A percentile compares a stretch with the other conserved stretches of the same genome.
Conservation (phyloP, 495 filamentous ascomycete species). For the Hypoxylon fuscum region DNA sequence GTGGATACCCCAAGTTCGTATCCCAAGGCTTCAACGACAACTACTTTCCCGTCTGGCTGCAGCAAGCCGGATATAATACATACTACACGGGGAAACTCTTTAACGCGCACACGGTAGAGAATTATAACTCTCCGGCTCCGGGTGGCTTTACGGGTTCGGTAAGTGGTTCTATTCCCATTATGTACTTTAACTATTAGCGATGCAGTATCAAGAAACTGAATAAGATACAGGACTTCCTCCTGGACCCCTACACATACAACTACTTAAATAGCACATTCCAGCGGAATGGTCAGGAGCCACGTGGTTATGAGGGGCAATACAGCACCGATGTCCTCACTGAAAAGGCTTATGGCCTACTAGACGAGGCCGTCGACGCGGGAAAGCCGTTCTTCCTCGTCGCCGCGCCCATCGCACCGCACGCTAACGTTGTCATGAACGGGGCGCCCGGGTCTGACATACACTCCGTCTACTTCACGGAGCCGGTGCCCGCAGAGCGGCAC, state of each 20-base stretch:
- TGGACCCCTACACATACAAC: slow-evolving; percentile 72
- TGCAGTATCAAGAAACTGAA: too few relatives aligned
- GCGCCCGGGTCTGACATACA: neutral
- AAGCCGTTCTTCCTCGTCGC: slow-evolving; percentile 70
- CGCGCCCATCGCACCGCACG: slow-evolving; percentile 70
- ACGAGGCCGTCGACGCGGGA: slow-evolving; percentile 60
- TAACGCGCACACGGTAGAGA: slow-evolving; percentile 64
- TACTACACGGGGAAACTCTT: slow-evolving; percentile 76
- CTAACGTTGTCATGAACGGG: slow-evolving; percentile 56
- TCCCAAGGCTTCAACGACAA: slow-evolving; percentile 68
- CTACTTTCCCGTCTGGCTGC: slow-evolving; percentile 72
- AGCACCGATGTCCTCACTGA: slow-evolving; percentile 67
- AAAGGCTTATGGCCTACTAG: slow-evolving; percentile 68
- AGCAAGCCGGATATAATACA: slow-evolving; percentile 70
- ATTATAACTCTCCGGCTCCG: slow-evolving; percentile 63
- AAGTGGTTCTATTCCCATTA: slow-evolving; percentile 48
- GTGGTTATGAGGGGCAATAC: slow-evolving; percentile 65
- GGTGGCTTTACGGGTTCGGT: slow-evolving; percentile 62
- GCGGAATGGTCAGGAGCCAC: slow-evolving; percentile 63
- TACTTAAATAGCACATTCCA: slow-evolving; percentile 72
- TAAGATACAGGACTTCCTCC: slow-evolving; percentile 72
- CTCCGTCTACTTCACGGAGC: slow-evolving; percentile 52
- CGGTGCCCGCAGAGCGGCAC: slow-evolving; percentile 55
- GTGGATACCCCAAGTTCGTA: slow-evolving; percentile 73
- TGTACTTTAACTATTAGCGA: too few relatives aligned